Conservation (phyloP, 768 basidiomycete genomes). For the Butyriboletus loyo region DNA sequence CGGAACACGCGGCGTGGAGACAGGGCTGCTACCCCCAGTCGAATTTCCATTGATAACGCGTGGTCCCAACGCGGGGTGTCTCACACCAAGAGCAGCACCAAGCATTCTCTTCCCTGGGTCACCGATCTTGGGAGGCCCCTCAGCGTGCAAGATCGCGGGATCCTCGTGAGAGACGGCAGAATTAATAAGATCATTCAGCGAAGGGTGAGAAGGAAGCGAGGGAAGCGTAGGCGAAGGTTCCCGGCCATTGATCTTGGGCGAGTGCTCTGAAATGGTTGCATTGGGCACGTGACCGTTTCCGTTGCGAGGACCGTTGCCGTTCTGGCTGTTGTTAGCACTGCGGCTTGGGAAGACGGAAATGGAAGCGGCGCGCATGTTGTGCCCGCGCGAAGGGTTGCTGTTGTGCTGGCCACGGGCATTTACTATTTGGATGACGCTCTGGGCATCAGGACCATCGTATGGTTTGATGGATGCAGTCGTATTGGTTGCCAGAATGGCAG, state of each 20-base stretch:
- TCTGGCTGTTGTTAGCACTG: conserved; percentile 38
- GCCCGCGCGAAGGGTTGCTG: conserved; percentile 63
- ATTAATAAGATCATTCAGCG: conserved; percentile 79
- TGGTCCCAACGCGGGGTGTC: conserved; percentile 72
- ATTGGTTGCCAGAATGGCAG: conserved; percentile 57
- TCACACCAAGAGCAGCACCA: conserved; percentile 78
- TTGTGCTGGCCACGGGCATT: conserved; percentile 67
- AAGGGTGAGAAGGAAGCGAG: conserved; percentile 76
- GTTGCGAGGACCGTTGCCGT: conserved; percentile 29
- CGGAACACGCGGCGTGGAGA: conserved; percentile 32
- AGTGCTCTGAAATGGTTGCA: conserved; percentile 50
- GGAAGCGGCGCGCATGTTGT: conserved; percentile 66
- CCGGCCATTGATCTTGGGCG: conserved; percentile 44
- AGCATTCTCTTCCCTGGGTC: conserved; percentile 90
- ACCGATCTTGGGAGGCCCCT: conserved; percentile 74
- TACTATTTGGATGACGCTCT: conserved; percentile 77
- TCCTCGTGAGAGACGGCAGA: conserved; percentile 60
- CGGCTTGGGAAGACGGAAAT: conserved; percentile 63
- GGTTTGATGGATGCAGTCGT: conserved; percentile 69
- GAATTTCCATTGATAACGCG: conserved; percentile 47
- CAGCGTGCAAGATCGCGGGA: conserved; percentile 59
- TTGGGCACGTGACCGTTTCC: conserved; percentile 38
- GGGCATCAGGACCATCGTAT: conserved; percentile 94
- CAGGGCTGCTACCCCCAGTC: conserved; percentile 32
- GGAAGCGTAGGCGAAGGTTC: conserved; percentile 84